Percentiles rank a stretch among this genome's conserved stretches.
These are phyloP conservation scores for Podospora anserina DNA, from an alignment of 495 filamentous ascomycete species.

Conservation along the genomic window DNA sequence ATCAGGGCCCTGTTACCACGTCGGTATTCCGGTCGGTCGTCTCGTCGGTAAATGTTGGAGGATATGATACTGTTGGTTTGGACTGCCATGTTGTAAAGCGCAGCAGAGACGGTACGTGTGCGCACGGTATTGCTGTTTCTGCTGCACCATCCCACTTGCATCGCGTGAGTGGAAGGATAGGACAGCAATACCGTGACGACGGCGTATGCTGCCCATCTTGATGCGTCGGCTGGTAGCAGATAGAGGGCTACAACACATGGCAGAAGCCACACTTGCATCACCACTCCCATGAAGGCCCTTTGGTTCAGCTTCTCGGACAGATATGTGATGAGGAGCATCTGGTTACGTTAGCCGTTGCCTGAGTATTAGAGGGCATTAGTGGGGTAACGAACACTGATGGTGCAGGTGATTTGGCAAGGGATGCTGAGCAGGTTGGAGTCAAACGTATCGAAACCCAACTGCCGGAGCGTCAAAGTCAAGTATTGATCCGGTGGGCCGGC, in stretches of 20 bases:
- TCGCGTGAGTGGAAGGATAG: slow-evolving; percentile 46
- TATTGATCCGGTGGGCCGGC: slow-evolving; percentile 42
- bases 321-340: slow-evolving; percentile 45
- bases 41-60: slow-evolving; percentile 30
- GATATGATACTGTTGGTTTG: slow-evolving; percentile 19
- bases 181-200: slow-evolving; percentile 53
- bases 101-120: slow-evolving; percentile 62
- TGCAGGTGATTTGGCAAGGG: slow-evolving; percentile 41
- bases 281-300: slow-evolving; percentile 48
- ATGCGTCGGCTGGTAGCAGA: slow-evolving; percentile 31
- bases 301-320: slow-evolving; percentile 53
- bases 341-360: not conserved
- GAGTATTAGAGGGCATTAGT: not conserved
- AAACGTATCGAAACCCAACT: slow-evolving; percentile 52
- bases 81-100: slow-evolving; percentile 51
- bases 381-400: slow-evolving; percentile 35
- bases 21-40: slow-evolving; percentile 66
- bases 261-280: slow-evolving; percentile 55
- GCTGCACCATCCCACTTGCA: slow-evolving; percentile 62
- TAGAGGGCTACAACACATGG: slow-evolving; percentile 52
- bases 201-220: slow-evolving; percentile 54
- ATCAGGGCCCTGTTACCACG: slow-evolving; percentile 64
- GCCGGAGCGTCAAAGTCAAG: slow-evolving; percentile 46
- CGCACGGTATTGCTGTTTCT: slow-evolving; percentile 66
- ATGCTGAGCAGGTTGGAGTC: slow-evolving; percentile 53